Evolutionary conservation across 2,329 filamentous ascomycete species (phyloP), one percentile per base, ranked within the genome.

Genomic region (Aspergillus udagawae): DNA sequence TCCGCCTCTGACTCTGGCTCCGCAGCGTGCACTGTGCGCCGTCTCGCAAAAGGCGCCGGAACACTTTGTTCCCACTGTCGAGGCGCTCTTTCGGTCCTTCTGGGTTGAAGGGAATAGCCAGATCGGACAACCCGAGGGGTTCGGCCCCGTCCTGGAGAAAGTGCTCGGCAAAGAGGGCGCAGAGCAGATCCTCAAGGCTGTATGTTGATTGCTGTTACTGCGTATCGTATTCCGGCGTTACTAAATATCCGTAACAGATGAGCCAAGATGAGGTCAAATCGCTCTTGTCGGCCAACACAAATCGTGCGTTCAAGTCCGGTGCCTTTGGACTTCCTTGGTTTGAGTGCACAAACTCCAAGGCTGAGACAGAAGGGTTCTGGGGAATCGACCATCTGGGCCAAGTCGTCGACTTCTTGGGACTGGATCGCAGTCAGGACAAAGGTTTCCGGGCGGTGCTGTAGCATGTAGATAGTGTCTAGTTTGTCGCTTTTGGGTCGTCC

Each of bases 321-420:
- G 82, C 82, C 1, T 87, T 87, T 74, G 84, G 84, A 1, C 65
- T 86, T 53, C 84, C 84, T 2, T 87, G 82, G 80, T 83, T 85
- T 65, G 71, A 75, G 69, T 84, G 82, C 53, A 83, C 78, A 51
- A 83, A 86, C 67, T 52, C 68, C 6, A 72, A 81, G 52, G 83
- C 83, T 0, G 70, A 81, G 64, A 83, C 68, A 41, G 82, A 86
- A 60, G 70, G 71, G 0, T 86, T 82, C 63, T 87, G 82, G 81
- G 84, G 84, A 0, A 79, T 86, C 14, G 84, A 86, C 73, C 83
- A 85, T 69, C 61, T 87, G 47, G 83, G 80, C 1, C 79, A 81
- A 64, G 72, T 86, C 3, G 74, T 75, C 44, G 77, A 82, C 55
- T 80, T 82, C 67, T 61, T 86, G 57, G 81, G 76, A 1, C 62